Evolutionary conservation across 2,329 filamentous ascomycete genomes (phyloP).

Genomic region (Colletotrichum agaves): DNA sequence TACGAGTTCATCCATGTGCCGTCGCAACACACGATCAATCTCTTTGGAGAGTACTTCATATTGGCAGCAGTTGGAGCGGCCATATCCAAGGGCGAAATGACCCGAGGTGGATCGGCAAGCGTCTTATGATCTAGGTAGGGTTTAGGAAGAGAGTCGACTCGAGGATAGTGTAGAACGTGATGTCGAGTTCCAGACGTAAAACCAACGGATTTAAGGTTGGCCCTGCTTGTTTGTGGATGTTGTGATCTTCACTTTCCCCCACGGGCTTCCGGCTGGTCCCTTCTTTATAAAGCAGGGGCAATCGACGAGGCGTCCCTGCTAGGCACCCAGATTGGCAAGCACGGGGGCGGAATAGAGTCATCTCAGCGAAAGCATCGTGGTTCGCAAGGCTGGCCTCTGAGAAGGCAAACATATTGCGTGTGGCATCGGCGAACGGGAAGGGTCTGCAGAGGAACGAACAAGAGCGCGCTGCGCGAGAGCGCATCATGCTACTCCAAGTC

Average conservation of each 20-base stretch:
- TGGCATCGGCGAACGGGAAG: not conserved
- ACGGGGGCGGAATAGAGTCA: constrained; percentile 4
- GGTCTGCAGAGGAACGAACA: not conserved
- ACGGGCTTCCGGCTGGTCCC: constrained; percentile 13
- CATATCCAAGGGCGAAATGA: constrained; percentile 4
- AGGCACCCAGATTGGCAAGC: constrained; percentile 7
- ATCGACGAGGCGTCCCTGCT: not conserved
- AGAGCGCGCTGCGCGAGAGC: not conserved
- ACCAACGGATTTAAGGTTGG: not conserved
- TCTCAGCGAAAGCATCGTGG: constrained; percentile 3
- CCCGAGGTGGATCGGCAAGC: not conserved
- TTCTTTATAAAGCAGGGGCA: constrained; percentile 28
- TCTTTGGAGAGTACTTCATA: constrained; percentile 47
- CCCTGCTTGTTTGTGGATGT: constrained; percentile 1
- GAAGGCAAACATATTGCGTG: not conserved
- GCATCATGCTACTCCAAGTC: not conserved
- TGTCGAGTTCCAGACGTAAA: not conserved
- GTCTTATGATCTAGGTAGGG: not conserved
- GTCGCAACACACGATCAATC: constrained; percentile 63
- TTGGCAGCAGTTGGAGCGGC: not conserved
- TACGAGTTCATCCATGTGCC: constrained; percentile 64
- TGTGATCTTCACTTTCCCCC: constrained; percentile 4
- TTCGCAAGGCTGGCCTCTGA: constrained; percentile 25
- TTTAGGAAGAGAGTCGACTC: not conserved
- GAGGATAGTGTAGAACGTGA: not conserved